Evolutionary conservation across 1,284 basidiomycete species (phyloP), one percentile per base, ranked within the genome.

Genomic region (Rhizoctonia solani): DNA sequence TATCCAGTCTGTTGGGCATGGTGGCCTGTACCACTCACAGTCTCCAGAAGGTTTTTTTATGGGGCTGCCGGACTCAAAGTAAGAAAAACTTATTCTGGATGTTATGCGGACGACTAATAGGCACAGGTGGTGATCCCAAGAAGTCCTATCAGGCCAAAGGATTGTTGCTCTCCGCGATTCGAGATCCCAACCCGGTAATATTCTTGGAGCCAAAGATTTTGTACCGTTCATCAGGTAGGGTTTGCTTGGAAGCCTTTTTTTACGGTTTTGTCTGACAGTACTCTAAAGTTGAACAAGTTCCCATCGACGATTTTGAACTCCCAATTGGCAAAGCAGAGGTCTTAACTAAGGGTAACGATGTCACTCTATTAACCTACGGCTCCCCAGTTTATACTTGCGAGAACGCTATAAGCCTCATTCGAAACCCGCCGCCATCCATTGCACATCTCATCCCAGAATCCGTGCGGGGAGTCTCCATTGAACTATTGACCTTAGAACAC

Each of bases 81-180:
- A 68, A 11, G 71, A 29, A 9, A 5, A n/a, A n/a, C n/a, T n/a
- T n/a, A 19, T 47, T 39, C 8, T 41, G 23, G 14, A 19, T 63
- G n/a, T 42, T 37, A 44, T 3, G 50, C 41, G 44, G 11, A 32
- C 29, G 37, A 39, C 37, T 8, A 8, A 39, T 16, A 8, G 9
- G 8, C 16, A 16, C 67, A 93, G 91, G 78, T 94, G 56, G 92
- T 97, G 9, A 90, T 98, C 42, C 95, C 95, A 2, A 87, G 95
- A 16, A 93, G 92, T 2, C 95, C 95, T 0, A 87, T 95, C 95
- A 98, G 81, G 95, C 94, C 21, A 98, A 98, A 77, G 95, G 95
- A 0, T 80, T 98, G 1, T 79, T 98, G 5, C 81, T 96, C 4
- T 84, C 87, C 3, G 87, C 93, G 0, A 92, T 98, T 67, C 85